Evolutionary conservation across 1,139 yeast species (phyloP).

Genomic region (Nadsonia commutata): DNA sequence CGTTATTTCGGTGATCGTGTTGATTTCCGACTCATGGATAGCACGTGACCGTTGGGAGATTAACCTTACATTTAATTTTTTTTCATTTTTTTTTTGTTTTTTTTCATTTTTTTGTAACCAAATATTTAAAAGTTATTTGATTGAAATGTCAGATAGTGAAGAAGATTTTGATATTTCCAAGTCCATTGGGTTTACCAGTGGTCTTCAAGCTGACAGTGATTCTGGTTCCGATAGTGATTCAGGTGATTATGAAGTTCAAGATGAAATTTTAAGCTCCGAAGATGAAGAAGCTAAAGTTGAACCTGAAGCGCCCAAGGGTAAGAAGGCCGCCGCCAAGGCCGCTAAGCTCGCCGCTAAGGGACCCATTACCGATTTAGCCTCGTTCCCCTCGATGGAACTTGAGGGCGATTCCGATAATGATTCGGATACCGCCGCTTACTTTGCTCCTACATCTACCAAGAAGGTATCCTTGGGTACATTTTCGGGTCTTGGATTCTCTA

Average conservation of each 20-base stretch:
- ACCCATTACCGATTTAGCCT: constrained; percentile 51
- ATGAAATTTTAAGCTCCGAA: constrained; percentile 39
- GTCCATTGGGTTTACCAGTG: constrained; percentile 39
- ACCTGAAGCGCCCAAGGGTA: constrained; percentile 15
- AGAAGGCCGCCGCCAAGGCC: constrained; percentile 7
- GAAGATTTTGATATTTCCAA: constrained; percentile 57
- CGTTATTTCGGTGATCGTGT: too few species aligned
- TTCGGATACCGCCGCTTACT: constrained; percentile 32
- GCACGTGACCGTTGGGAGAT: background rate
- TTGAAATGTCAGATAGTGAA: constrained; percentile 27
- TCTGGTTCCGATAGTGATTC: constrained; percentile 20
- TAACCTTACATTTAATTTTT: background rate
- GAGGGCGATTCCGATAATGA: constrained; percentile 32
- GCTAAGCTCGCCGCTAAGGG: constrained; percentile 10
- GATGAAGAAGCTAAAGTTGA: constrained; percentile 27
- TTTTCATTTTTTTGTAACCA: background rate
- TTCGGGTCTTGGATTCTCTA: constrained; percentile 80
- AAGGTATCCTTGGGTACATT: constrained; percentile 50
- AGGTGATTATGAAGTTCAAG: constrained; percentile 30
- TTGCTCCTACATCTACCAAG: constrained; percentile 48
- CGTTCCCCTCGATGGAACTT: constrained; percentile 47
- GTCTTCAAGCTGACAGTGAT: constrained; percentile 23
- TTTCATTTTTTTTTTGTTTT: background rate
- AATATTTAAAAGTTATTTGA: background rate
- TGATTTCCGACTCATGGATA: too few species aligned